phyloP scores from a whole-genome alignment of 352 stramenopile species.

The Phytophthora colocasiae region DNA sequence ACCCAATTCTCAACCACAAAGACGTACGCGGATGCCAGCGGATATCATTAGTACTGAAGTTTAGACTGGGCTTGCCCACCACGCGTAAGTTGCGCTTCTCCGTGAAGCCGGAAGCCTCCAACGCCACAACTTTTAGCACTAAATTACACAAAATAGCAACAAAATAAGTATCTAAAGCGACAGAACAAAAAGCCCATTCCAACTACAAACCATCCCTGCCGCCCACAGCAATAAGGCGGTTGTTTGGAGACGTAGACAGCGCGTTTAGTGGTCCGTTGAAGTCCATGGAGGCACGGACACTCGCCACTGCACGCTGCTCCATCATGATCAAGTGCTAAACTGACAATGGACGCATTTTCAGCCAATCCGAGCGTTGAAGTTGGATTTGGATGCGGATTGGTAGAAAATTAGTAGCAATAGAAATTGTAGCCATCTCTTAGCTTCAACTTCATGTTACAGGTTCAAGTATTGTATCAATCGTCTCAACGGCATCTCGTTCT shows the following conservation, averaged over 20 bases:
- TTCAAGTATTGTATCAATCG: neutral
- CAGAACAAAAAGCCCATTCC: neutral
- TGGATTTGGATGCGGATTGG: constrained; percentile 16
- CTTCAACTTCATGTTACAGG: constrained; percentile 3
- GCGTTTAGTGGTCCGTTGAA: constrained; percentile 88
- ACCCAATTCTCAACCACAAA: neutral
- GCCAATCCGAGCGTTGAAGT: constrained; percentile 22
- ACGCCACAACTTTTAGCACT: constrained; percentile 88
- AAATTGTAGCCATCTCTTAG: constrained; percentile 14
- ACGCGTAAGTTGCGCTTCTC: constrained; percentile 89
- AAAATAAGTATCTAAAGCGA: constrained; percentile 1
- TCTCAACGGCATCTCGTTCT: neutral
- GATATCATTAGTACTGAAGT: constrained; percentile 92
- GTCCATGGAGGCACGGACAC: constrained; percentile 86
- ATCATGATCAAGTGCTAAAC: constrained; percentile 11
- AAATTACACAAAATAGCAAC: neutral
- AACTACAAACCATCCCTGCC: constrained; percentile 69
- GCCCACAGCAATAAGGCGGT: constrained; percentile 83
- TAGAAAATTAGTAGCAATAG: constrained; percentile 1
- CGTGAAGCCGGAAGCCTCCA: constrained; percentile 77
- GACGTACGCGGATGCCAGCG: constrained; percentile 86
- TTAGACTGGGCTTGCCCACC: constrained; percentile 79
- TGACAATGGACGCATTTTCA: constrained; percentile 13
- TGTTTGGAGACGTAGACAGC: constrained; percentile 84
- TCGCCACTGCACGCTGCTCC: constrained; percentile 45